Evolutionary conservation across 768 basidiomycete species (phyloP).

Genomic region (Lactarius sp.): DNA sequence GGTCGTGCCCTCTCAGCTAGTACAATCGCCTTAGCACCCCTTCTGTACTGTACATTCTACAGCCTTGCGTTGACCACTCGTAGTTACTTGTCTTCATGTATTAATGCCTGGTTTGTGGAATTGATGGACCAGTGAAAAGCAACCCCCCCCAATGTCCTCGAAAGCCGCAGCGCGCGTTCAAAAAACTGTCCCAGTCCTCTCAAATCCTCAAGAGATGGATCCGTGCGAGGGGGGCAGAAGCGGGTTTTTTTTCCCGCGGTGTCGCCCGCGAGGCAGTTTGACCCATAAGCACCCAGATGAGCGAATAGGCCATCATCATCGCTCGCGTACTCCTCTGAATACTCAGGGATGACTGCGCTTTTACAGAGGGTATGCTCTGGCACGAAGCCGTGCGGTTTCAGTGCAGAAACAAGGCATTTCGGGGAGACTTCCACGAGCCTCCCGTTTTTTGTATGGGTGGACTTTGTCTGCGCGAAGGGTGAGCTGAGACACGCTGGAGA

Average conservation of each 20-base stretch:
- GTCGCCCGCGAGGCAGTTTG: neutral
- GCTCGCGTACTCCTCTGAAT: slow-evolving; percentile 61
- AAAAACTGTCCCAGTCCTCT: slow-evolving; percentile 42
- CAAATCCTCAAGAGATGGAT: slow-evolving; percentile 39
- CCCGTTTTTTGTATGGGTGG: slow-evolving; percentile 77
- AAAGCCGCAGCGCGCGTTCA: slow-evolving; percentile 43
- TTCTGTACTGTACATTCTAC: too few species aligned
- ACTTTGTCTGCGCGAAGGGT: slow-evolving; percentile 53
- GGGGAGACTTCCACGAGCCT: slow-evolving; percentile 71
- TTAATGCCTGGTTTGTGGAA: too few species aligned
- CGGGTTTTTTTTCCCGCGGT: slow-evolving; percentile 23
- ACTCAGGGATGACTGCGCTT: slow-evolving; percentile 75
- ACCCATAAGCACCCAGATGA: neutral
- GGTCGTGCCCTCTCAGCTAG: too few species aligned
- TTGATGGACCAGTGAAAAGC: too few species aligned
- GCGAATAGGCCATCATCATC: too few species aligned
- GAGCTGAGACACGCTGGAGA: too few species aligned
- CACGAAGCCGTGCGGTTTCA: slow-evolving; percentile 48
- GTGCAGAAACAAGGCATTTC: slow-evolving; percentile 73
- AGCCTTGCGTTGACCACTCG: too few species aligned
- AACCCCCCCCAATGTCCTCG: too few species aligned
- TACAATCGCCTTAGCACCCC: too few species aligned
- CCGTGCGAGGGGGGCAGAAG: slow-evolving; percentile 51
- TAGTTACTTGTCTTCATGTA: too few species aligned
- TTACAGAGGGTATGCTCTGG: slow-evolving; percentile 67